Percentiles rank a stretch among this genome's conserved stretches.
Conservation (phyloP, 1,284 basidiomycete genomes). For the Trichosporon ovoides region DNA sequence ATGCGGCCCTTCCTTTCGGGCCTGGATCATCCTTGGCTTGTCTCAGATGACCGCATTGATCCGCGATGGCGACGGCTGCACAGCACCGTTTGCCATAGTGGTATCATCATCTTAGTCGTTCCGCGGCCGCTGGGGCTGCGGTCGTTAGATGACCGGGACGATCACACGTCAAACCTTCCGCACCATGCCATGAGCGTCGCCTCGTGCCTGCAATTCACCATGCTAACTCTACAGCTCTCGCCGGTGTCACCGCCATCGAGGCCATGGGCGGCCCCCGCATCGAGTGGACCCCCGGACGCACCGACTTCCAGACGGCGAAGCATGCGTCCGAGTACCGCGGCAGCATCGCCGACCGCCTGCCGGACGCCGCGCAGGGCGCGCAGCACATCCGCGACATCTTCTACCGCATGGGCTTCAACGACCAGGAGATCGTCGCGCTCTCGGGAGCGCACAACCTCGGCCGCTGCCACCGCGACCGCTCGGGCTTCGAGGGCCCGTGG, state of each 20-base stretch:
- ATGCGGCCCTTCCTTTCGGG: background rate
- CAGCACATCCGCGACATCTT: slow-evolving; percentile 54
- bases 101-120: background rate
- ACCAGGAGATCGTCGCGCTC: slow-evolving; percentile 56
- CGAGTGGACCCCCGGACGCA: slow-evolving; percentile 52
- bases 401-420: slow-evolving; percentile 54
- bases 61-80: too few relatives aligned
- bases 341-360: slow-evolving; percentile 47
- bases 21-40: too few relatives aligned
- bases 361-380: slow-evolving; percentile 52
- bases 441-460: slow-evolving; percentile 55
- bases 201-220: background rate
- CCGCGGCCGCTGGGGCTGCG: background rate
- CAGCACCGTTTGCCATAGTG: background rate
- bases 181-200: background rate
- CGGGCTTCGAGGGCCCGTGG: slow-evolving; percentile 51
- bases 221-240: slow-evolving; percentile 33
- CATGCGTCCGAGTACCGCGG: slow-evolving; percentile 46
- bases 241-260: slow-evolving; percentile 53
- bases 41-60: too few relatives aligned
- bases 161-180: background rate
- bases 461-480: slow-evolving; percentile 51
- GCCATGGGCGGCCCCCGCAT: slow-evolving; percentile 53
- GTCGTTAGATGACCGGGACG: background rate
- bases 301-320: slow-evolving; percentile 49